Evolutionary conservation across 1,139 yeast genomes (phyloP), one percentile per base, ranked within the genome.

Genomic region (Nakaseomyces uthaithaninus): DNA sequence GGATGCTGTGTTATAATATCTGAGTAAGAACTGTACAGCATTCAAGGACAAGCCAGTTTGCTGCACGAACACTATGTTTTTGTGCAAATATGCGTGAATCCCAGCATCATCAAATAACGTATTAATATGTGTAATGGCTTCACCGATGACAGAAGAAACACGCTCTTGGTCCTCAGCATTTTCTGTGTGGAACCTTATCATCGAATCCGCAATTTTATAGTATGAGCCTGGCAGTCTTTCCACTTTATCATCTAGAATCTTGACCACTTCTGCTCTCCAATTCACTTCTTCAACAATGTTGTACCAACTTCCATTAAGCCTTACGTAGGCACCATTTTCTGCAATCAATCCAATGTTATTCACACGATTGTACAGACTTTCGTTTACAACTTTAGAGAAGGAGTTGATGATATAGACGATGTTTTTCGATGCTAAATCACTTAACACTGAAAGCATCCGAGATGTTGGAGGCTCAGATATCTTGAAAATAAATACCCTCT

Each of bases 151-250:
- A 36, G 76, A 71, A 33, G 71, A 63, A 37, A 77, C 75, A 47
- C 91, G 70, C 39, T 77, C 83, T 18, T 69, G 67, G 51, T 81
- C 86, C 33, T 80, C 85, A 11, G 77, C 73, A 30, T 66, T 62
- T 26, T 83, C 86, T 1, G 87, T 77, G 48, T 79, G 80, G 55
- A 85, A 77, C 39, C 78, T 69, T 30, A 86, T 69, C 11, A 84
- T 76, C 38, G 87, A 76, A 46, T 85, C 94, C 47, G 80, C 83
- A 33, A 72, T 68, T 47, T 80, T 81, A 41, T 80, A 69, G 48
- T 72, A 72, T 0, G 89, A 75, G 0, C 91, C 89, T 0, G 94
- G 89, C 27, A 83, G 63, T 49, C 95, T 70, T 53, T 83, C 95
- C 22, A 75, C 74, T 54, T 80, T 77, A 8, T 84, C 72, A 39